Evolutionary conservation across 768 basidiomycete genomes (phyloP).

Genomic region (Lactifluus piperatus): DNA sequence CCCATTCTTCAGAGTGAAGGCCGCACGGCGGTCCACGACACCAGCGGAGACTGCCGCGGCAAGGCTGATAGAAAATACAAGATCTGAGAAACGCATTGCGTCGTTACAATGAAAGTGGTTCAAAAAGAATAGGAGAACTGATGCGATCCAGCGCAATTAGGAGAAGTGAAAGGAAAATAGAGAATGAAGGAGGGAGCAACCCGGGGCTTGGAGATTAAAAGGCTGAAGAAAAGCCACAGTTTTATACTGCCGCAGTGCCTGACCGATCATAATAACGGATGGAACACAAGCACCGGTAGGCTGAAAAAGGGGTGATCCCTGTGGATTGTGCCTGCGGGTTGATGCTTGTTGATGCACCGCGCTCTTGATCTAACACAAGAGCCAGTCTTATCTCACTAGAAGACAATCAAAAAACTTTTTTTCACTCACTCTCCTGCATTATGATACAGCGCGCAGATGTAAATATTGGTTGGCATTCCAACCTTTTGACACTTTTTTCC

Average conservation of each 20-base stretch:
- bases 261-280: background rate
- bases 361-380: no score
- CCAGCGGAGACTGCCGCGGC: constrained; percentile 8
- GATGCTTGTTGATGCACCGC: no score
- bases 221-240: no score
- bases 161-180: background rate
- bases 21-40: constrained; percentile 15
- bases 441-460: background rate
- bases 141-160: constrained; percentile 12
- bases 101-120: background rate
- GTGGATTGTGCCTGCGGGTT: background rate
- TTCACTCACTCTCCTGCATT: background rate
- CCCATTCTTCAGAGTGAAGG: constrained; percentile 21
- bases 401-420: background rate
- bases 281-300: no score
- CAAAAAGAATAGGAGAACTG: background rate
- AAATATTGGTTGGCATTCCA: no score
- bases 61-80: constrained; percentile 1
- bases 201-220: background rate
- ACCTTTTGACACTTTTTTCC: no score
- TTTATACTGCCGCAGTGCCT: background rate
- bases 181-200: background rate
- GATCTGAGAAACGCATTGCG: constrained; percentile 8
- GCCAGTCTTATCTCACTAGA: no score
- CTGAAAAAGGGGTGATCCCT: background rate